Evolutionary conservation across 2,329 filamentous ascomycete genomes (phyloP).

Genomic region (Talaromyces sp.): DNA sequence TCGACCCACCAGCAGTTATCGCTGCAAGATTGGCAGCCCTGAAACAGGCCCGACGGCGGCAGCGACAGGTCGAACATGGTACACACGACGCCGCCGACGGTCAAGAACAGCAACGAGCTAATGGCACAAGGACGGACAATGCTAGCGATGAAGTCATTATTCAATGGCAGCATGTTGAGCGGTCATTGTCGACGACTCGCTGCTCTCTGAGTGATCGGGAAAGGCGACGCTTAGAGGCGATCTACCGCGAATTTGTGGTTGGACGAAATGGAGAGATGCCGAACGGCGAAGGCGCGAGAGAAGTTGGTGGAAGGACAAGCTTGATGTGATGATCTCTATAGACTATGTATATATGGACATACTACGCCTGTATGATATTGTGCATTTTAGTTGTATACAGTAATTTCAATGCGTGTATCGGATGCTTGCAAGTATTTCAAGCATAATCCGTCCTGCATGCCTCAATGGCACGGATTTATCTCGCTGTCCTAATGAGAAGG

Average conservation of each 20-base stretch:
- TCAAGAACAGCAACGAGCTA: conserved; percentile 23
- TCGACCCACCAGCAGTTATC: conserved; percentile 76
- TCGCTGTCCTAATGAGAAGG: background rate
- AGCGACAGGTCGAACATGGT: conserved; percentile 51
- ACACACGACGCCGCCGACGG: conserved; percentile 9
- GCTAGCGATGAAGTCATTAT: conserved; percentile 69
- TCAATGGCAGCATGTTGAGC: conserved; percentile 75
- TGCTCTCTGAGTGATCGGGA: conserved; percentile 81
- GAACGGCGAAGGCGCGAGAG: conserved; percentile 84
- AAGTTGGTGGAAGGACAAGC: conserved; percentile 88
- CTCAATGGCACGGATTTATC: background rate
- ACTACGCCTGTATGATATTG: background rate
- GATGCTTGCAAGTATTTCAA: background rate
- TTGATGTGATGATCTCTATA: conserved; percentile 64
- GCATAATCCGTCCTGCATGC: too few relatives aligned
- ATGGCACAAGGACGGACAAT: conserved; percentile 4
- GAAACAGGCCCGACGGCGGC: conserved; percentile 65
- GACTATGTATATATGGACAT: conserved; percentile 4
- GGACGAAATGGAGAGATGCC: conserved; percentile 93
- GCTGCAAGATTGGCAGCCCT: conserved; percentile 78
- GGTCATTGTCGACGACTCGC: conserved; percentile 71
- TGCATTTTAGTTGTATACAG: background rate
- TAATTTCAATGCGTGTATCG: background rate
- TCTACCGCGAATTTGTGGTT: conserved; percentile 90
- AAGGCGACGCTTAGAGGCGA: conserved; percentile 66